These are phyloP conservation scores for Babesia ovata DNA, from an alignment of 169 alveolate species.

Conservation along the genomic window DNA sequence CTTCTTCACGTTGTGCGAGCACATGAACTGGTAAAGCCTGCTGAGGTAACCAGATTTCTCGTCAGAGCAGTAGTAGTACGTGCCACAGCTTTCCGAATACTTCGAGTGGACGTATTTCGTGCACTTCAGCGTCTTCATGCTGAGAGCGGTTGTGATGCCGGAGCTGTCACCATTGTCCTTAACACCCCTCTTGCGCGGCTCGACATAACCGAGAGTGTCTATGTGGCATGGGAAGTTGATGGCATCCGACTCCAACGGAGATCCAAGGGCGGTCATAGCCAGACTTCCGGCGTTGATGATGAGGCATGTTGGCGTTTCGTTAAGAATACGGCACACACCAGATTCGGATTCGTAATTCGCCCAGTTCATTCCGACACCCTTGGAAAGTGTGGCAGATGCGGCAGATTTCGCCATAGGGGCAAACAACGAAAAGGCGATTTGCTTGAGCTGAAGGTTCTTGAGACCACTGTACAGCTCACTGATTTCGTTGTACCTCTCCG, in stretches of 20 bases:
- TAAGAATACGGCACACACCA: conserved; percentile 61
- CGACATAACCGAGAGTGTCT: conserved; percentile 33
- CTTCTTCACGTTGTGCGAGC: conserved; percentile 4
- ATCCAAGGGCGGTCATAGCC: conserved; percentile 73
- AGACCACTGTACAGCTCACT: conserved; percentile 41
- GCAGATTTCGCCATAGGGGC: conserved; percentile 55
- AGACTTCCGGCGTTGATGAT: conserved; percentile 63
- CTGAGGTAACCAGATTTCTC: conserved; percentile 5
- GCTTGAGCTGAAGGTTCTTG: conserved; percentile 11
- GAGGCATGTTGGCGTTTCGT: conserved; percentile 72
- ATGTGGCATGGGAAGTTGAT: conserved; percentile 72
- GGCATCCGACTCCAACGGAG: conserved; percentile 71
- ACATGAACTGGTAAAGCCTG: neutral
- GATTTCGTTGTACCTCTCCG: conserved; percentile 17
- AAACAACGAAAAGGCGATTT: conserved; percentile 9
- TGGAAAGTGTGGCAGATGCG: conserved; percentile 57
- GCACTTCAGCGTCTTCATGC: conserved; percentile 43
- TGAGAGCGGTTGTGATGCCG: conserved; percentile 64
- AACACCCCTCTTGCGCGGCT: conserved; percentile 17
- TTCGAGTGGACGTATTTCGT: conserved; percentile 37
- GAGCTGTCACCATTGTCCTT: conserved; percentile 11
- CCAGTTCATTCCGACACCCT: conserved; percentile 79
- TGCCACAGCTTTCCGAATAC: conserved; percentile 51
- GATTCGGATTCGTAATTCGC: conserved; percentile 62
- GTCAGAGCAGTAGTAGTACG: conserved; percentile 50